A percentile compares a stretch with the other conserved stretches of the same genome.
These are phyloP conservation scores for Ophiocordyceps camponoti-leonardi DNA, from an alignment of 2,329 filamentous ascomycete species.

Conservation along the genomic window DNA sequence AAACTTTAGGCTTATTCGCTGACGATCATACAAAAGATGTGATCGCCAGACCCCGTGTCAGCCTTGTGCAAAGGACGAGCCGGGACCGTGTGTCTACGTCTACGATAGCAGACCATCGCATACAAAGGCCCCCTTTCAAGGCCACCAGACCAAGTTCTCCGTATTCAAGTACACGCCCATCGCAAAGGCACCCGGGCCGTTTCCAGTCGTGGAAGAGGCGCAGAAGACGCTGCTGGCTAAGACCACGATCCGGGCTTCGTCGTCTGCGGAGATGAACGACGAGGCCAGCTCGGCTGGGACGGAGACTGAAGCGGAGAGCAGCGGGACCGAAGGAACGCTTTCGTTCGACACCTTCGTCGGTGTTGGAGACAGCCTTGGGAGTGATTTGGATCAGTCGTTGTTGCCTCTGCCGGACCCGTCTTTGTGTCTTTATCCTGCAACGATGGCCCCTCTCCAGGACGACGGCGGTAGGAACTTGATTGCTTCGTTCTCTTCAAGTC, in stretches of 20 bases:
- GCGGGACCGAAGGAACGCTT: not conserved
- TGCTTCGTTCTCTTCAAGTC: not conserved
- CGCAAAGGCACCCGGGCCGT: not conserved
- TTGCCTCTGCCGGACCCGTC: not conserved
- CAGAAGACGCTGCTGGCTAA: not conserved
- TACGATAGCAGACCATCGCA: not conserved
- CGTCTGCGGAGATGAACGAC: not conserved
- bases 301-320: constrained; percentile 10
- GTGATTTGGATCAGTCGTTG: not conserved
- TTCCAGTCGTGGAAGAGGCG: not conserved
- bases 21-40: too few relatives aligned
- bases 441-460: not conserved
- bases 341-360: not conserved
- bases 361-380: not conserved
- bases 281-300: constrained; percentile 4
- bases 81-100: not conserved
- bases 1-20: too few relatives aligned
- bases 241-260: not conserved
- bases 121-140: not conserved
- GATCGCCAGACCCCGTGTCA: not conserved
- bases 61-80: not conserved
- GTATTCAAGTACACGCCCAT: not conserved
- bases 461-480: not conserved
- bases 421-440: not conserved
- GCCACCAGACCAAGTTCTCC: not conserved